phyloP scores from a whole-genome alignment of 345 rosid genomes.

The Pseudoturritis turrita region DNA sequence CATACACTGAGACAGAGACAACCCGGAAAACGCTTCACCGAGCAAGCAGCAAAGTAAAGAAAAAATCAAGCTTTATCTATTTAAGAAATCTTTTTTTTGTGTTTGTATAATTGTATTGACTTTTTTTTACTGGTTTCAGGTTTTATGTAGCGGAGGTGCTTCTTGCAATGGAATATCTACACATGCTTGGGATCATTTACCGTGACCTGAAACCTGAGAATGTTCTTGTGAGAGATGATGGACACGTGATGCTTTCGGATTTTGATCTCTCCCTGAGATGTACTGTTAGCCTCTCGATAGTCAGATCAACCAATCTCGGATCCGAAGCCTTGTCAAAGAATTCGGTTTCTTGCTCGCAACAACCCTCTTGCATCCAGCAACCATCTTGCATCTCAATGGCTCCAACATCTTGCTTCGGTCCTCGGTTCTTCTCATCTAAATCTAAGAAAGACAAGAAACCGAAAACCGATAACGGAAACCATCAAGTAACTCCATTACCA shows the following conservation, averaged over 20 bases:
- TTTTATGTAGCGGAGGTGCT: constrained; percentile 81
- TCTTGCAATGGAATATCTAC: constrained; percentile 80
- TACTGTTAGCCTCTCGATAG: constrained; percentile 52
- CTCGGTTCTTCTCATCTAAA: constrained; percentile 53
- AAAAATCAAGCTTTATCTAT: background rate
- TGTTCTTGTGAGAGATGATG: constrained; percentile 88
- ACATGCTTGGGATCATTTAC: constrained; percentile 83
- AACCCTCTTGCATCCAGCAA: constrained; percentile 57
- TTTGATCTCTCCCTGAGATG: constrained; percentile 81
- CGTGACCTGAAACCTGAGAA: constrained; percentile 89
- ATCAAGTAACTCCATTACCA: constrained; percentile 72
- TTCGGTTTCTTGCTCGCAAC: constrained; percentile 48
- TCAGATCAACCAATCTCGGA: constrained; percentile 44
- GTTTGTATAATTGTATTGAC: background rate
- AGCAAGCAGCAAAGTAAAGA: constrained; percentile 76
- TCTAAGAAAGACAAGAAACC: constrained; percentile 51
- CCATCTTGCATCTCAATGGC: constrained; percentile 54
- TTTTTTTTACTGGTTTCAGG: constrained; percentile 35
- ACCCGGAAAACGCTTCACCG: constrained; percentile 73
- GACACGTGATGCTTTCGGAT: constrained; percentile 88
- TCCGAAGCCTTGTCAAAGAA: constrained; percentile 47
- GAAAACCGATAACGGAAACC: constrained; percentile 49
- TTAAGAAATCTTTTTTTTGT: background rate
- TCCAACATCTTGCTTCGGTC: constrained; percentile 58
- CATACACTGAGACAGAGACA: constrained; percentile 80